Conservation (phyloP, 1,284 basidiomycete species). For the Crepidotus sp. region DNA sequence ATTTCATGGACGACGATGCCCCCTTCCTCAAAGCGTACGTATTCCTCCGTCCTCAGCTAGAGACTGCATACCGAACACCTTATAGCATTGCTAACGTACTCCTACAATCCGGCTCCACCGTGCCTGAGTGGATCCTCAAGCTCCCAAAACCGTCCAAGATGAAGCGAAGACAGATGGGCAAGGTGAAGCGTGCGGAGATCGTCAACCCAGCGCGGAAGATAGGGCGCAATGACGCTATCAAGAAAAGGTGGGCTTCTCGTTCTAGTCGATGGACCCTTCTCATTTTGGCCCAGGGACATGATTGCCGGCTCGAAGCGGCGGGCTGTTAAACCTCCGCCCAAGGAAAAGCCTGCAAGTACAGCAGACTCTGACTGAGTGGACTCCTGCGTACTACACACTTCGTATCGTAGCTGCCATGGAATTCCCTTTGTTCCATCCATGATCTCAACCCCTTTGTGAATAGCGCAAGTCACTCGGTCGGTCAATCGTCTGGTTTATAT, state of each 20-base stretch:
- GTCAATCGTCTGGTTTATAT: too few species aligned
- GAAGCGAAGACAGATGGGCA: slow-evolving; percentile 78
- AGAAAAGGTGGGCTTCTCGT: slow-evolving; percentile 46
- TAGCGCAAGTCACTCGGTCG: too few species aligned
- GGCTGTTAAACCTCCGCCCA: too few species aligned
- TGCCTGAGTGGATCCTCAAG: slow-evolving; percentile 86
- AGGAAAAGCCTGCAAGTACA: neutral
- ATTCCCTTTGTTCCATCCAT: neutral
- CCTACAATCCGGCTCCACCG: slow-evolving; percentile 78
- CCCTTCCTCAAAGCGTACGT: slow-evolving; percentile 84
- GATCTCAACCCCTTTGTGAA: too few species aligned
- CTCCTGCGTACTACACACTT: neutral
- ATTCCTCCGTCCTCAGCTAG: slow-evolving; percentile 2
- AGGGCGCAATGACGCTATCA: slow-evolving; percentile 63
- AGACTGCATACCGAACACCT: slow-evolving; percentile 13
- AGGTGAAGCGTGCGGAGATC: slow-evolving; percentile 68
- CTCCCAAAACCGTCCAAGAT: slow-evolving; percentile 85
- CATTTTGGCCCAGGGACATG: slow-evolving; percentile 49
- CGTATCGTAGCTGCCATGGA: neutral
- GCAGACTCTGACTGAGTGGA: neutral
- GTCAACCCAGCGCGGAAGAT: slow-evolving; percentile 70
- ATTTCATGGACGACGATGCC: slow-evolving; percentile 91
- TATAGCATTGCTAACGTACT: slow-evolving; percentile 90
- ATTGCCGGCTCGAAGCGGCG: slow-evolving; percentile 61
- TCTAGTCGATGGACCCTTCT: slow-evolving; percentile 1